Percentiles rank a stretch among this genome's conserved stretches.
phyloP scores from a whole-genome alignment of 345 rosid species.

The Syzygium jambos region DNA sequence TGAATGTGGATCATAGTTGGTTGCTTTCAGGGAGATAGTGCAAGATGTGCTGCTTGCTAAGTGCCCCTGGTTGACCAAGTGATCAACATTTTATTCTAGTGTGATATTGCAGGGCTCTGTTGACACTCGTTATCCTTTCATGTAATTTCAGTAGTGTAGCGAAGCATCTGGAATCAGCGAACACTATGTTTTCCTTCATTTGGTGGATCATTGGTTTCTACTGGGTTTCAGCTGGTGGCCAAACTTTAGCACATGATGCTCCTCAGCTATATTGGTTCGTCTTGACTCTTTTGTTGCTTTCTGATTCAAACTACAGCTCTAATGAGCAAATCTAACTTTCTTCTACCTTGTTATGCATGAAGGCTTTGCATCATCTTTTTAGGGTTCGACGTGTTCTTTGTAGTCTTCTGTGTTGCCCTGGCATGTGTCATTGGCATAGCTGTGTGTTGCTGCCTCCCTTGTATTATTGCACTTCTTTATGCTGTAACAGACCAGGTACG shows the following conservation, averaged over 20 bases:
- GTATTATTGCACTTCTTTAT: constrained; percentile 90
- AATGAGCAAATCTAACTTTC: constrained; percentile 6
- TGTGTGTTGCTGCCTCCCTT: constrained; percentile 98
- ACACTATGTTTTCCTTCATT: constrained; percentile 93
- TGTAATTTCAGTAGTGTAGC: constrained; percentile 40
- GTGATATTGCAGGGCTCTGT: background rate
- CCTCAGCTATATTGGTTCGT: constrained; percentile 90
- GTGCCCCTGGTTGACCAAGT: background rate
- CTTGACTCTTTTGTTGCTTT: background rate
- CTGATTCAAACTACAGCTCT: background rate
- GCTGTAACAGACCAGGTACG: constrained; percentile 93
- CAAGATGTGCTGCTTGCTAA: background rate
- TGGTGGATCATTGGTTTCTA: constrained; percentile 99
- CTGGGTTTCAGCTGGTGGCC: constrained; percentile 96
- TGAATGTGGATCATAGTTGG: background rate
- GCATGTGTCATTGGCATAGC: constrained; percentile 96
- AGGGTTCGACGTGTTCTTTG: constrained; percentile 96
- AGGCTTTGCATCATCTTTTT: constrained; percentile 93
- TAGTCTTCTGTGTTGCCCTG: constrained; percentile 87
- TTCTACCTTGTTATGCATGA: constrained; percentile 17
- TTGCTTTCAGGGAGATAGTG: background rate
- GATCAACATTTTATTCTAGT: background rate
- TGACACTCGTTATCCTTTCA: background rate
- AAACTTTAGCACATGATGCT: constrained; percentile 52
- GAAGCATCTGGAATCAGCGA: constrained; percentile 93